Evolutionary conservation across 495 filamentous ascomycete genomes (phyloP).

Genomic region (Hypoxylon rickii): DNA sequence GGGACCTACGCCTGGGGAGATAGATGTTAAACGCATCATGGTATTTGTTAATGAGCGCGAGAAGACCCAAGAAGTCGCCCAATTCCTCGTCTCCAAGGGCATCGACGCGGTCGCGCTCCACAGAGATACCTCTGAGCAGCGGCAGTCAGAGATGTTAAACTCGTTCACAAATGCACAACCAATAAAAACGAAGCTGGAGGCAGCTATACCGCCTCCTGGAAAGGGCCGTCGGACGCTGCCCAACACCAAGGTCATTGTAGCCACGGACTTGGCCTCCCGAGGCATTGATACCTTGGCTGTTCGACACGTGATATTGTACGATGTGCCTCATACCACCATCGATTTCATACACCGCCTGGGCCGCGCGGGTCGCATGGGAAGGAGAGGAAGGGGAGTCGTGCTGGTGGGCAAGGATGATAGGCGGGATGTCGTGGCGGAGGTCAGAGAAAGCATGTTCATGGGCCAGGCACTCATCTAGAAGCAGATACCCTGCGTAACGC

Average conservation of each 20-base stretch:
- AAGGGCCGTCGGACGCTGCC: conserved; percentile 46
- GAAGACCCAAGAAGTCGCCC: conserved; percentile 75
- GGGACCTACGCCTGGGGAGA: conserved; percentile 43
- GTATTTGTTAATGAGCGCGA: conserved; percentile 99
- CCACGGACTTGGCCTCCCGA: conserved; percentile 87
- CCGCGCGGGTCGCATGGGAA: conserved; percentile 88
- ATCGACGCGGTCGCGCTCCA: conserved; percentile 84
- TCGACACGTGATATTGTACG: conserved; percentile 86
- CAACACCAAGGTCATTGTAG: conserved; percentile 88
- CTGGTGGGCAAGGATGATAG: conserved; percentile 88
- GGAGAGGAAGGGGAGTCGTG: conserved; percentile 85
- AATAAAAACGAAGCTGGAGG: conserved; percentile 36
- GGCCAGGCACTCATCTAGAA: conserved; percentile 80
- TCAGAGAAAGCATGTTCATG: conserved; percentile 91
- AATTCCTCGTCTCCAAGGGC: conserved; percentile 80
- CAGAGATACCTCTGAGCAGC: conserved; percentile 74
- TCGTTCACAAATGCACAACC: conserved; percentile 70
- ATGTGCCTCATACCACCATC: conserved; percentile 93
- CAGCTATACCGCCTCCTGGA: conserved; percentile 12
- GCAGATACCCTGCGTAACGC: background rate
- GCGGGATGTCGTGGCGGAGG: conserved; percentile 87
- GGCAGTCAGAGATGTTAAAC: conserved; percentile 73
- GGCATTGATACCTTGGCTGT: conserved; percentile 96
- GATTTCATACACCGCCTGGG: conserved; percentile 97
- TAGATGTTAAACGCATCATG: conserved; percentile 81